These are phyloP conservation scores for Aquilaria sinensis DNA, from an alignment of 345 rosid species.

Conservation along the genomic window DNA sequence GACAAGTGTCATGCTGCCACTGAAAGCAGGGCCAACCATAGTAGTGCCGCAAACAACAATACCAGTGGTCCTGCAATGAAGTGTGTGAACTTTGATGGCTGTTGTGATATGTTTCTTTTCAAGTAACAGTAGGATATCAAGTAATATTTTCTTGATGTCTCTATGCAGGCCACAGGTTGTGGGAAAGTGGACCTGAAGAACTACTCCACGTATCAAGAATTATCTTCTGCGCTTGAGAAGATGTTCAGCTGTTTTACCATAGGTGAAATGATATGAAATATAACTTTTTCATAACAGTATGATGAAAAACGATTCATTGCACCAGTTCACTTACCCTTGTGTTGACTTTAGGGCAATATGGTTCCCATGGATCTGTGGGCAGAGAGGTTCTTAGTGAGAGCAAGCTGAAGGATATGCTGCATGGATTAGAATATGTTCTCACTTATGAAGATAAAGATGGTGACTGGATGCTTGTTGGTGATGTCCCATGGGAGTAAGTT, in stretches of 20 bases:
- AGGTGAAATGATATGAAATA: conserved; percentile 26
- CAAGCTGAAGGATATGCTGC: conserved; percentile 48
- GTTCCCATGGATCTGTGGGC: conserved; percentile 37
- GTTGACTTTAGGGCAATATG: conserved; percentile 46
- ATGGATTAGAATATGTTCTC: conserved; percentile 61
- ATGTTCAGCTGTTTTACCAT: conserved; percentile 69
- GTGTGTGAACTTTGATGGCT: conserved; percentile 24
- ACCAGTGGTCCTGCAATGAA: conserved; percentile 47
- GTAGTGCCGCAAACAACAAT: conserved; percentile 22
- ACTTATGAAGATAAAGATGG: too few relatives aligned
- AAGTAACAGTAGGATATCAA: background rate
- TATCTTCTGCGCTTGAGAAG: conserved; percentile 71
- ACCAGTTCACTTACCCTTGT: conserved; percentile 24
- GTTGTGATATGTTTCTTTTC: background rate
- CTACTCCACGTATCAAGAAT: conserved; percentile 46
- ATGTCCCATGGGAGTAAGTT: too few relatives aligned
- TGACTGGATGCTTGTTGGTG: too few relatives aligned
- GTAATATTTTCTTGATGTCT: conserved; percentile 5
- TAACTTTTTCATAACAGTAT: background rate
- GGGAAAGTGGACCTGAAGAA: conserved; percentile 67
- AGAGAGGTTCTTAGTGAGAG: conserved; percentile 49
- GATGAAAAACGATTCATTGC: conserved; percentile 10
- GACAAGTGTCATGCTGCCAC: conserved; percentile 32
- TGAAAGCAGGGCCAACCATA: conserved; percentile 21
- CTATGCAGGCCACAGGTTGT: conserved; percentile 61